Percentiles rank a stretch among this genome's conserved stretches.
phyloP scores from a whole-genome alignment of 306 rosid genomes.

The Fragaria nilgerrensis region DNA sequence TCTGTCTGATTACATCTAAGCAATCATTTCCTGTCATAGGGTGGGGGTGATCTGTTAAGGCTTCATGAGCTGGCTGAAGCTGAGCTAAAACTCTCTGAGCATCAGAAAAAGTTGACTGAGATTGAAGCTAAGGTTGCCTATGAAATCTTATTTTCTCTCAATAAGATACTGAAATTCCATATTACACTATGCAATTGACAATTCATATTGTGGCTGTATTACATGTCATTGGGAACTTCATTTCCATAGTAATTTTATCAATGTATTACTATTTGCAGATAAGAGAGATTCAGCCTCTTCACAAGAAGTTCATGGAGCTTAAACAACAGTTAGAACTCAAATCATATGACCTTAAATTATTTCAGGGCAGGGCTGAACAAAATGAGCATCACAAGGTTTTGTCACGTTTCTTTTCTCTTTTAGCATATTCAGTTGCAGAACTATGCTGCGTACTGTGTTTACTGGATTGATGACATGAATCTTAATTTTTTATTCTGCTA shows the following conservation, averaged over 20 bases:
- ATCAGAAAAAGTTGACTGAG: conserved; percentile 63
- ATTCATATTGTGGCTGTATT: neutral
- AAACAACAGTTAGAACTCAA: conserved; percentile 81
- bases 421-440: conserved; percentile 7
- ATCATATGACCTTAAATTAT: conserved; percentile 71
- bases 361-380: conserved; percentile 87
- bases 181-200: neutral
- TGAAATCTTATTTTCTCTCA: conserved; percentile 1
- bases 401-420: conserved; percentile 15
- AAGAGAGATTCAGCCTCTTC: conserved; percentile 67
- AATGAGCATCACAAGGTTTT: conserved; percentile 95
- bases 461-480: neutral
- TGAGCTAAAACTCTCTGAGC: conserved; percentile 57
- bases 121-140: conserved; percentile 69
- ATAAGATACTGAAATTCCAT: neutral
- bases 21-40: conserved; percentile 48
- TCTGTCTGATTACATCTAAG: neutral
- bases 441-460: neutral
- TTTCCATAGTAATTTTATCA: neutral
- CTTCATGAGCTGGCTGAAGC: conserved; percentile 82
- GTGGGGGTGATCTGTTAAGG: conserved; percentile 80
- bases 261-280: conserved; percentile 55
- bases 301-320: conserved; percentile 64
- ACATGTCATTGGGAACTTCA: neutral
- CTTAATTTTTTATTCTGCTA: conserved; percentile 5